Percentiles rank a stretch among this genome's conserved stretches.
These are phyloP conservation scores for Fusarium zealandicum DNA, from an alignment of 2,329 filamentous ascomycete species.

Conservation along the genomic window DNA sequence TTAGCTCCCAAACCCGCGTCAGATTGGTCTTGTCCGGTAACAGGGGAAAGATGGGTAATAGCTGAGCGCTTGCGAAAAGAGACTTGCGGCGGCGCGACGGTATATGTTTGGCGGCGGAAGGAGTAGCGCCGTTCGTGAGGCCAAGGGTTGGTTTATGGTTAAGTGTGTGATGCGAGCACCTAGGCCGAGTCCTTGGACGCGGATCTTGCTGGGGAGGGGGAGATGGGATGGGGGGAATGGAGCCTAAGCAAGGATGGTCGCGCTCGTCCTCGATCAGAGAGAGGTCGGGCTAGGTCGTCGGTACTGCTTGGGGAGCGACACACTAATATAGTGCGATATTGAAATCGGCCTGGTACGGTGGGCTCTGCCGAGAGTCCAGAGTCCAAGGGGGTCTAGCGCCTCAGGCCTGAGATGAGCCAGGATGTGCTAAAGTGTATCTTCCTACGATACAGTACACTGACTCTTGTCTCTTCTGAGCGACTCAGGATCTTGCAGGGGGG, in stretches of 20 bases:
- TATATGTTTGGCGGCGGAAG: conserved; percentile 49
- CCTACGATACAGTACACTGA: conserved; percentile 41
- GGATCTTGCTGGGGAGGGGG: conserved; percentile 43
- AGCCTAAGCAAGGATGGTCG: conserved; percentile 44
- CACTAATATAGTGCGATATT: conserved; percentile 52
- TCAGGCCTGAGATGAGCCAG: conserved; percentile 41
- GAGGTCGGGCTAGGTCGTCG: conserved; percentile 42
- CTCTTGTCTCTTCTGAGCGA: conserved; percentile 41
- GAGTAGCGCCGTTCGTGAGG: conserved; percentile 44
- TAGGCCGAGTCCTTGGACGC: conserved; percentile 45
- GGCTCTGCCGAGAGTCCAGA: conserved; percentile 45
- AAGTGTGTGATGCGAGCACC: conserved; percentile 45
- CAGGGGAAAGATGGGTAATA: conserved; percentile 41
- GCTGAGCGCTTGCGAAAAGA: conserved; percentile 42
- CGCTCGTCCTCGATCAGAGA: conserved; percentile 43
- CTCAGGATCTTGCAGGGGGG: conserved; percentile 35
- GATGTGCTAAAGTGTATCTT: conserved; percentile 42
- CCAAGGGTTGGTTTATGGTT: conserved; percentile 44
- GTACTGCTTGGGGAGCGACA: conserved; percentile 48
- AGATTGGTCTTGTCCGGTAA: conserved; percentile 42
- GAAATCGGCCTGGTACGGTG: conserved; percentile 43
- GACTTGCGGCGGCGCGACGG: conserved; percentile 46
- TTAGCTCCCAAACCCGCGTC: conserved; percentile 47
- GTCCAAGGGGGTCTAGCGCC: conserved; percentile 48
- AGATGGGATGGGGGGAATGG: conserved; percentile 39